A percentile compares a stretch with the other conserved stretches of the same genome.
Evolutionary conservation across 192 early-diverging fungal genomes (phyloP).

Genomic region (Rhizophagus sp.): DNA sequence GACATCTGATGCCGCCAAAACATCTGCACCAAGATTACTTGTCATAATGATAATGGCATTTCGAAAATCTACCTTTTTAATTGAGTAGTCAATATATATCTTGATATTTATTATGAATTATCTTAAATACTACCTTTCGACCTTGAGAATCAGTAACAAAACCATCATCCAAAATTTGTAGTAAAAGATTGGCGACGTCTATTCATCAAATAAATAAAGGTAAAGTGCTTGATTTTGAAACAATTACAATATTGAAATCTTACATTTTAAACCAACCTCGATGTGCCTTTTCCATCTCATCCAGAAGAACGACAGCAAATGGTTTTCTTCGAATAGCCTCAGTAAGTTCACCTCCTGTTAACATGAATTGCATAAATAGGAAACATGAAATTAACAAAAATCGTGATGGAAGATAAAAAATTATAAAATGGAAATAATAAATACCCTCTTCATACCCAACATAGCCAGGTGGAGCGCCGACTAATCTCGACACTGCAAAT

Average conservation of each 20-base stretch:
- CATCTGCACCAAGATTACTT: constrained; percentile 73
- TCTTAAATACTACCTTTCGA: constrained; percentile 43
- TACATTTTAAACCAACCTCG: background rate
- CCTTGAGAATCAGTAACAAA: constrained; percentile 78
- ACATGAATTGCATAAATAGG: background rate
- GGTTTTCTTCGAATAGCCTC: constrained; percentile 80
- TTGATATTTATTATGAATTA: background rate
- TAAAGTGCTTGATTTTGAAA: background rate
- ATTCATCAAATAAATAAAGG: constrained; percentile 11
- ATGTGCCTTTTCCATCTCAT: constrained; percentile 85
- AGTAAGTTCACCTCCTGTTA: constrained; percentile 60
- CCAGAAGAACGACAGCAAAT: constrained; percentile 74
- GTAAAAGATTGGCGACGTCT: constrained; percentile 90
- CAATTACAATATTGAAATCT: background rate
- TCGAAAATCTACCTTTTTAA: constrained; percentile 61
- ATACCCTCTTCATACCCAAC: constrained; percentile 77
- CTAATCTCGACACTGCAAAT: constrained; percentile 68
- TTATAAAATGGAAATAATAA: background rate
- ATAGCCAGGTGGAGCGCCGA: constrained; percentile 81
- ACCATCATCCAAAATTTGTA: constrained; percentile 90
- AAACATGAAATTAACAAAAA: background rate
- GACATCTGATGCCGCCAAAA: constrained; percentile 56
- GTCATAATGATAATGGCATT: constrained; percentile 86
- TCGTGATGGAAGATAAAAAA: background rate
- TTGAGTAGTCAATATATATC: background rate